Conservation (phyloP, 768 basidiomycete species). For the Mrakia gelida region DNA sequence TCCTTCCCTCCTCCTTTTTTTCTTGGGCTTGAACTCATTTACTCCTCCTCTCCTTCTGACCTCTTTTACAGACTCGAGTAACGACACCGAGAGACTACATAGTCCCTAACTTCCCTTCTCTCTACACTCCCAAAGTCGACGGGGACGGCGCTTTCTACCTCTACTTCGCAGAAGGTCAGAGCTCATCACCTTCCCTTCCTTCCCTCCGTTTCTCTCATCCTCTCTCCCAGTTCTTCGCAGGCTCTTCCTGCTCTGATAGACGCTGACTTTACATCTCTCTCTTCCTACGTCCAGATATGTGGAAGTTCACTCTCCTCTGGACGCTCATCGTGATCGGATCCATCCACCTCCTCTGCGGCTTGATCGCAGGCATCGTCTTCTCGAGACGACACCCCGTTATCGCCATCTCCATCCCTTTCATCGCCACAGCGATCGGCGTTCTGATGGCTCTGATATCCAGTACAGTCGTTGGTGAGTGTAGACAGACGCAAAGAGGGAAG, state of each 20-base stretch:
- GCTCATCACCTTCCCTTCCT: background rate
- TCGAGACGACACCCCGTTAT: background rate
- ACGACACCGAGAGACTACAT: background rate
- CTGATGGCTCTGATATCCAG: background rate
- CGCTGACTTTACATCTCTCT: background rate
- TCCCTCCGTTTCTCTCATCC: background rate
- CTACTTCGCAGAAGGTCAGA: constrained; percentile 6
- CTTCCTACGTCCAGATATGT: background rate
- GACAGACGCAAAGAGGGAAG: background rate
- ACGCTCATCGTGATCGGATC: background rate
- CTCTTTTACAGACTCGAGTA: background rate
- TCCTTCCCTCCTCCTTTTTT: too few relatives aligned
- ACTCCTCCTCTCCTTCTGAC: too few relatives aligned
- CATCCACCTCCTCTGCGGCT: background rate
- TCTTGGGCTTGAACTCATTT: too few relatives aligned
- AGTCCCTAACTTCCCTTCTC: background rate
- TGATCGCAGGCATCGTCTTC: constrained; percentile 3
- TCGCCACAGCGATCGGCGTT: background rate
- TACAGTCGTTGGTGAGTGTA: background rate
- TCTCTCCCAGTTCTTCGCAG: background rate
- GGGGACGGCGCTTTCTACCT: background rate
- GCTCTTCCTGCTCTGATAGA: background rate
- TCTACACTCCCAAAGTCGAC: background rate
- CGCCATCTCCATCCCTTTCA: background rate
- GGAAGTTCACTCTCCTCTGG: constrained; percentile 13